These are phyloP conservation scores for Umbelopsis sp. DNA, from an alignment of 371 early-diverging fungal genomes.

Conservation along the genomic window DNA sequence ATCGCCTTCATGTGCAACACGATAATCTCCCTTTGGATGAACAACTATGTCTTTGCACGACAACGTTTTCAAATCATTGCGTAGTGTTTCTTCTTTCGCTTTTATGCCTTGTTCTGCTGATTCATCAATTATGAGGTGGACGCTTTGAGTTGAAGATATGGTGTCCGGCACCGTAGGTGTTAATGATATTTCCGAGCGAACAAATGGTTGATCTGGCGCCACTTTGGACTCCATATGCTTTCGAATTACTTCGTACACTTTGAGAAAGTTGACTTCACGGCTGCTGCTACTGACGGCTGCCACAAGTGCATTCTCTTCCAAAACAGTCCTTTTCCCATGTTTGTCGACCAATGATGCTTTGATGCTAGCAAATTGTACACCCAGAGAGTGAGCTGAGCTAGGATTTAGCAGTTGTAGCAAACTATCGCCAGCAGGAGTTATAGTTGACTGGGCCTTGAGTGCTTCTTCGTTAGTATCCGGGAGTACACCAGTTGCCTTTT, in stretches of 20 bases:
- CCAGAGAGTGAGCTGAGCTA: not conserved
- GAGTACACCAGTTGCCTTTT: conserved; percentile 52
- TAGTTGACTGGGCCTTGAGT: not conserved
- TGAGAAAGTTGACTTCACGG: conserved; percentile 34
- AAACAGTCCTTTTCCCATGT: not conserved
- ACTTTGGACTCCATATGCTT: conserved; percentile 27
- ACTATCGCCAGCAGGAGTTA: not conserved
- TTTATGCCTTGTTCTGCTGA: not conserved
- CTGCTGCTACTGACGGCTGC: conserved; percentile 29
- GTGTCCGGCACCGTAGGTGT: not conserved
- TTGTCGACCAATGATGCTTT: conserved; percentile 15
- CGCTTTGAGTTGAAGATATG: not conserved
- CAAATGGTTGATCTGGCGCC: not conserved
- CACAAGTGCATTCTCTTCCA: conserved; percentile 20
- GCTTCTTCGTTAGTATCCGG: conserved; percentile 18
- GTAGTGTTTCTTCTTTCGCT: not conserved
- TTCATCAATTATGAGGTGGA: not conserved
- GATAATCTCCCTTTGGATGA: conserved; percentile 52
- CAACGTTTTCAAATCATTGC: not conserved
- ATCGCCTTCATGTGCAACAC: conserved; percentile 66
- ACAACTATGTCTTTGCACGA: not conserved
- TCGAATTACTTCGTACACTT: conserved; percentile 34
- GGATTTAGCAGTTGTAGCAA: conserved; percentile 17
- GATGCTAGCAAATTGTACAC: conserved; percentile 14
- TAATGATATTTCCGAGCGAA: not conserved